These are phyloP conservation scores for Chrysopogon serrulatus DNA, from an alignment of 176 grass and related monocot genomes.

Conservation along the genomic window DNA sequence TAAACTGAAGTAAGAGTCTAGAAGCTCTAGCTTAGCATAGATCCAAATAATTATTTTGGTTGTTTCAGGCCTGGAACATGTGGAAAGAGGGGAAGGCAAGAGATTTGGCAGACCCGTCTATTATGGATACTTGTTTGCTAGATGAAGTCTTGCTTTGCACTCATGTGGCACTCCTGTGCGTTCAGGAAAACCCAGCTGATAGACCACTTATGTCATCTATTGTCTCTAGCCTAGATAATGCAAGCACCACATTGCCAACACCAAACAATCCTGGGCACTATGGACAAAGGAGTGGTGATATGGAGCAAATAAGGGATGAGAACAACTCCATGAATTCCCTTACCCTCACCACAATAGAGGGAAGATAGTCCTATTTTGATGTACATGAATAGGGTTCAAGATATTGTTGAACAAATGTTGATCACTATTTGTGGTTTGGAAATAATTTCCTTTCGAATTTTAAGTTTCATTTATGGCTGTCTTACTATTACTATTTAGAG, in stretches of 20 bases:
- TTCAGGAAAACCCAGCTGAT: constrained; percentile 37
- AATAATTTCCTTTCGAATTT: too few relatives aligned
- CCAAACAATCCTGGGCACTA: not conserved
- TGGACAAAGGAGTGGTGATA: not conserved
- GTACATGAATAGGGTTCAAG: not conserved
- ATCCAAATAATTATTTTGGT: too few relatives aligned
- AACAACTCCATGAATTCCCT: not conserved
- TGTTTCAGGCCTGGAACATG: constrained; percentile 34
- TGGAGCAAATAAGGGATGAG: not conserved
- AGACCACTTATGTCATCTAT: constrained; percentile 39
- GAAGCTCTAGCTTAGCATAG: not conserved
- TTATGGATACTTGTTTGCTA: constrained; percentile 23
- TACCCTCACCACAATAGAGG: not conserved
- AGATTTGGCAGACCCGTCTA: constrained; percentile 32
- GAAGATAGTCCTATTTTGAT: not conserved
- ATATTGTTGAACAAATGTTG: not conserved
- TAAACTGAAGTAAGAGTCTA: not conserved
- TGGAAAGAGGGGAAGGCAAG: constrained; percentile 35
- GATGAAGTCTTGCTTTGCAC: constrained; percentile 28
- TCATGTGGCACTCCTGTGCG: constrained; percentile 34
- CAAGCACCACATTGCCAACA: not conserved
- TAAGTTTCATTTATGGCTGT: too few relatives aligned
- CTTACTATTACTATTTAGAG: not conserved
- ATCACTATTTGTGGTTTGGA: not conserved
- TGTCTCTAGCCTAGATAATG: constrained; percentile 34